Conservation (phyloP, 164 flowering plant genomes). For the Nymphaea thermarum region DNA sequence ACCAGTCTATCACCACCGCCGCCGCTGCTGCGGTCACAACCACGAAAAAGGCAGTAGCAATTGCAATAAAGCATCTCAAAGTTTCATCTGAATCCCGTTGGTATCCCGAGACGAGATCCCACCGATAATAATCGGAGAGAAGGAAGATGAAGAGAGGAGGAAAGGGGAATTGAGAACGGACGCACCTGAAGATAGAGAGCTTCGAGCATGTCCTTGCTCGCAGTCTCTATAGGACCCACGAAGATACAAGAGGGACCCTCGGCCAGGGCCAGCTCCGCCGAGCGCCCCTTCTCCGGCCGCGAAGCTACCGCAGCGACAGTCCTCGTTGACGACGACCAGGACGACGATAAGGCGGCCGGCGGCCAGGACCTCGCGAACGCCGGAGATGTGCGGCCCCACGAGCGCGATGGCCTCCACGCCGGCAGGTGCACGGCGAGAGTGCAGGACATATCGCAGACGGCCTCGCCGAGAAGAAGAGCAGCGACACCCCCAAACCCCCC, state of each 20-base stretch:
- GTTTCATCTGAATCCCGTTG: background rate
- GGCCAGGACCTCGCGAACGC: background rate
- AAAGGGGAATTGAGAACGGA: background rate
- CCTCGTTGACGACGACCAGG: background rate
- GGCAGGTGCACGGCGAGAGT: background rate
- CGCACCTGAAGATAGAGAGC: constrained; percentile 78
- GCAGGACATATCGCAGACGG: background rate
- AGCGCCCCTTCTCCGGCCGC: background rate
- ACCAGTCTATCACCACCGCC: background rate
- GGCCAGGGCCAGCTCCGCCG: constrained; percentile 9
- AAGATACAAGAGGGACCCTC: constrained; percentile 84
- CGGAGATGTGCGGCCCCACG: background rate
- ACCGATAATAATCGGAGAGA: background rate
- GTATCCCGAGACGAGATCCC: background rate
- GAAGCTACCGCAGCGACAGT: background rate
- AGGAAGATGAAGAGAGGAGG: background rate
- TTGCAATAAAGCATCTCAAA: background rate
- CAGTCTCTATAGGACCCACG: constrained; percentile 85
- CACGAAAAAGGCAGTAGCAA: background rate
- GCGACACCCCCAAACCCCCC: background rate
- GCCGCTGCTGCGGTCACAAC: background rate
- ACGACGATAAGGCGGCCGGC: background rate
- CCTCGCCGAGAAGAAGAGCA: background rate
- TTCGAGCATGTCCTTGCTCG: constrained; percentile 74
- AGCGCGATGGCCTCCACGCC: background rate